Conservation (phyloP, 345 rosid species). For the Salix brachista region DNA sequence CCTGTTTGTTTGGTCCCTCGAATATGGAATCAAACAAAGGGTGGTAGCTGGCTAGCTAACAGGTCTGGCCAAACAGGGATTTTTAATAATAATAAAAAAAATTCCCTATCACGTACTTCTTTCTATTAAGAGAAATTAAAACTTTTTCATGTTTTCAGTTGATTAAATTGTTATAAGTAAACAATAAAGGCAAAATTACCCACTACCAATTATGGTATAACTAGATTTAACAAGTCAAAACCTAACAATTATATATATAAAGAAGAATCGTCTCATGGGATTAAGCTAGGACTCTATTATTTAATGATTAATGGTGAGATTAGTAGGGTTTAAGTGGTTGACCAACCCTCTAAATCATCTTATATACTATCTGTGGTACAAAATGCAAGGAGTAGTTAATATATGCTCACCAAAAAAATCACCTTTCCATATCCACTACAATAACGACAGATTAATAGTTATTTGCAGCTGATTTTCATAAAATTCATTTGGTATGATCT, state of each 20-base stretch:
- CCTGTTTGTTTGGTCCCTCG: neutral
- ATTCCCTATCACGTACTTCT: neutral
- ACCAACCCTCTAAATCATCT: neutral
- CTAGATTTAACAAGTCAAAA: neutral
- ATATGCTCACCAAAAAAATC: neutral
- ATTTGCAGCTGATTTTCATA: neutral
- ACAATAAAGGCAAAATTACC: neutral
- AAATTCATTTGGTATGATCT: neutral
- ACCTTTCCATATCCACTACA: neutral
- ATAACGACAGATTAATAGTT: neutral
- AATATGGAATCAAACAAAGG: neutral
- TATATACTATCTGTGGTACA: too few species aligned
- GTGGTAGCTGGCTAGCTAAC: neutral
- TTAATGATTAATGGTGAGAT: neutral
- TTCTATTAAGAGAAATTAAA: neutral
- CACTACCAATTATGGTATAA: neutral
- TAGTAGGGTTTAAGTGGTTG: neutral
- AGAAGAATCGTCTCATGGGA: neutral
- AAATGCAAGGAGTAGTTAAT: neutral
- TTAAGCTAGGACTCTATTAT: neutral
- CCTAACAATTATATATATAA: neutral
- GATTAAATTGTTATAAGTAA: neutral
- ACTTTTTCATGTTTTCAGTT: neutral
- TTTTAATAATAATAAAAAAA: neutral
- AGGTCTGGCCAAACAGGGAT: neutral